These are phyloP conservation scores for Penicilliopsis zonata DNA, from an alignment of 495 filamentous ascomycete species.

Conservation along the genomic window DNA sequence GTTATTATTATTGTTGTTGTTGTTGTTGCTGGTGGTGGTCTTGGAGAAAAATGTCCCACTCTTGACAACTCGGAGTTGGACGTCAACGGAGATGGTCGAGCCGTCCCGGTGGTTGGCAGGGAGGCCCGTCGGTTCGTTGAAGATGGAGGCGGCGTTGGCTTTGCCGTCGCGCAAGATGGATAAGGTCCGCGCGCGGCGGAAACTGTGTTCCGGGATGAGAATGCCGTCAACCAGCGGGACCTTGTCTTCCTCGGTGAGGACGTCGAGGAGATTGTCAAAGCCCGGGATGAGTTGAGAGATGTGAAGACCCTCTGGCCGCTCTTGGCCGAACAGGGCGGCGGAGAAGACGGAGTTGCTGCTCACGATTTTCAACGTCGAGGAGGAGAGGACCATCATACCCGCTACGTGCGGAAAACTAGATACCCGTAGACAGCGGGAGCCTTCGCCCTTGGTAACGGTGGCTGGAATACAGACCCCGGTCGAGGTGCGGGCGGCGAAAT, in stretches of 20 bases:
- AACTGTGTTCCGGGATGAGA: conserved; percentile 91
- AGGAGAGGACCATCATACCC: conserved; percentile 82
- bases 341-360: conserved; percentile 95
- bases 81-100: conserved; percentile 78
- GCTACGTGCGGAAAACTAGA: conserved; percentile 96
- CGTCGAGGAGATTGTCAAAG: conserved; percentile 69
- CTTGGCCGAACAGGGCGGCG: conserved; percentile 78
- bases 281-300: conserved; percentile 75
- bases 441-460: conserved; percentile 55
- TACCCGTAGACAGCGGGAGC: conserved; percentile 56
- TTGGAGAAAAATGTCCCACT: conserved; percentile 50
- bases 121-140: conserved; percentile 70
- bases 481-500: conserved; percentile 69
- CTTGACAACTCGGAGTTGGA: conserved; percentile 91
- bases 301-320: conserved; percentile 64
- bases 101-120: conserved; percentile 83
- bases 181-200: conserved; percentile 76
- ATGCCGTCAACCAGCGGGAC: conserved; percentile 81
- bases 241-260: conserved; percentile 78
- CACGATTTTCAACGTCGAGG: conserved; percentile 62
- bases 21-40: conserved; percentile 29
- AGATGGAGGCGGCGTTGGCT: conserved; percentile 55
- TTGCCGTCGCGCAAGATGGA: conserved; percentile 72
- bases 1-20: conserved; percentile 16
- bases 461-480: conserved; percentile 69